phyloP scores from a whole-genome alignment of 306 rosid genomes.

The Sicyos edulis region DNA sequence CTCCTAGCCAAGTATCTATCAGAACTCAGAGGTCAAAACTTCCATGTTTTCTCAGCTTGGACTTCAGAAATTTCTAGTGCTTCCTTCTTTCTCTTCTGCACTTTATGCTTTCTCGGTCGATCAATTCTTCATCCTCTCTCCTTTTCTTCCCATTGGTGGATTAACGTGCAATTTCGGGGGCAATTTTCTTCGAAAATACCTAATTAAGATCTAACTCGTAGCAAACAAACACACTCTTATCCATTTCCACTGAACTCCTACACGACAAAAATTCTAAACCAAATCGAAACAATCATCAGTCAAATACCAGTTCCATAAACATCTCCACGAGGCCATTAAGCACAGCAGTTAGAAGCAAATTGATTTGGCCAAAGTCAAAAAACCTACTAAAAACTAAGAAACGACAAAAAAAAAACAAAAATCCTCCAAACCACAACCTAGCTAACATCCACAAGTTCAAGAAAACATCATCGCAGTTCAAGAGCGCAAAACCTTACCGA shows the following conservation, averaged over 20 bases:
- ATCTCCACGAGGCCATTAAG: not conserved
- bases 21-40: slow-evolving; percentile 6
- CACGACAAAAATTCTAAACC: not conserved
- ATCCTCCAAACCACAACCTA: not conserved
- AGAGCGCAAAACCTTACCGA: not conserved
- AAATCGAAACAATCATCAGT: not conserved
- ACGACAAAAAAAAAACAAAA: not conserved
- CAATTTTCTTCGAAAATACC: not conserved
- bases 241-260: slow-evolving; percentile 1
- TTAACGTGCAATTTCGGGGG: not conserved
- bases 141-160: not conserved
- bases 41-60: not conserved
- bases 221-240: not conserved
- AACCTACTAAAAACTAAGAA: not conserved
- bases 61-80: not conserved
- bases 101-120: not conserved
- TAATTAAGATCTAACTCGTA: not conserved
- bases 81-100: not conserved
- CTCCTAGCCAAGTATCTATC: not conserved
- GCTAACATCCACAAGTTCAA: not conserved
- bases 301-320: not conserved
- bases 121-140: not conserved
- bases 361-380: slow-evolving; percentile 2
- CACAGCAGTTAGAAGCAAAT: not conserved
- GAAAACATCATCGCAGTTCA: not conserved